phyloP scores from a whole-genome alignment of 2,329 filamentous ascomycete genomes.

The Talaromyces marneffei region DNA sequence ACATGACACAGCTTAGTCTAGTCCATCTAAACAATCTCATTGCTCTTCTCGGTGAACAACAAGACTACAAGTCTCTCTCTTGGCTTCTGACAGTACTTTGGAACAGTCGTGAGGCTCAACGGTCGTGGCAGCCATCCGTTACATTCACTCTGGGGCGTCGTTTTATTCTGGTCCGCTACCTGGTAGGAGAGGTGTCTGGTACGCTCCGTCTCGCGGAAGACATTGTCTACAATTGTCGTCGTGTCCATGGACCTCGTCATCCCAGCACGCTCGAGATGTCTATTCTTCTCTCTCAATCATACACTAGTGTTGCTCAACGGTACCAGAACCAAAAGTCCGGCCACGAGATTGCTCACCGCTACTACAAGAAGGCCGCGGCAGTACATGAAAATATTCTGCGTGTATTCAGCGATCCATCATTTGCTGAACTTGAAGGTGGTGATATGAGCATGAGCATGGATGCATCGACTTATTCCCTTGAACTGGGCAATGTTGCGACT shows the following conservation, averaged over 20 bases:
- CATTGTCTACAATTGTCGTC: slow-evolving; percentile 51
- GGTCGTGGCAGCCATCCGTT: slow-evolving; percentile 36
- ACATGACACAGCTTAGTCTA: slow-evolving; percentile 38
- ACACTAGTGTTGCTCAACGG: slow-evolving; percentile 37
- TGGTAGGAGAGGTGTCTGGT: slow-evolving; percentile 40
- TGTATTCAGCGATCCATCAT: slow-evolving; percentile 29
- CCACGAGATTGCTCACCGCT: slow-evolving; percentile 31
- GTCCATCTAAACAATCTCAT: slow-evolving; percentile 40
- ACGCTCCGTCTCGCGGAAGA: slow-evolving; percentile 48
- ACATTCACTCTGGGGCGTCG: slow-evolving; percentile 48
- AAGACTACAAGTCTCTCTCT: slow-evolving; percentile 41
- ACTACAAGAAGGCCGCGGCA: slow-evolving; percentile 35
- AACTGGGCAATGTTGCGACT: slow-evolving; percentile 16
- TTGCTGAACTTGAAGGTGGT: slow-evolving; percentile 26
- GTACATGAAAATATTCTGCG: slow-evolving; percentile 36
- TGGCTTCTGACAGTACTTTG: slow-evolving; percentile 41
- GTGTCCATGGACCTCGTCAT: slow-evolving; percentile 46
- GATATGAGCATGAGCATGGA: slow-evolving; percentile 20
- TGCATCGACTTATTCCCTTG: slow-evolving; percentile 20
- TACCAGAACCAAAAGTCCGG: slow-evolving; percentile 30
- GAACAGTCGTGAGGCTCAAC: slow-evolving; percentile 42
- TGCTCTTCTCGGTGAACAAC: slow-evolving; percentile 39
- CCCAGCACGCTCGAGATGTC: slow-evolving; percentile 45
- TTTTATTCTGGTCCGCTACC: slow-evolving; percentile 47
- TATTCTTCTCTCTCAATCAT: slow-evolving; percentile 46